Conservation (phyloP, 495 filamentous ascomycete genomes). For the Aspergillus carlsbadensis region DNA sequence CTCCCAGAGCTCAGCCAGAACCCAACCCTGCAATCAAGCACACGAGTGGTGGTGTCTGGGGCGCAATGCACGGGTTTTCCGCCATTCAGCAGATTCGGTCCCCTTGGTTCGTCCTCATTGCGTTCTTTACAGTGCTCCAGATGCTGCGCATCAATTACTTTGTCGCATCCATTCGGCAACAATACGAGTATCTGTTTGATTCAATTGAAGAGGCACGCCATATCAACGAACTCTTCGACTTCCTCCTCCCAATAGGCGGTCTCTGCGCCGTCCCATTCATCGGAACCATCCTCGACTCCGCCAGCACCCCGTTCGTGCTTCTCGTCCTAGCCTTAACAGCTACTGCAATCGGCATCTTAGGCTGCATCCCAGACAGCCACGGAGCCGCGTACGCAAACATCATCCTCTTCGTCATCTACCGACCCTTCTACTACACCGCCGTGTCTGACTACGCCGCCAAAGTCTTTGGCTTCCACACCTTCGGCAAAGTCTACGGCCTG, state of each 20-base stretch:
- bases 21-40: constrained; percentile 21
- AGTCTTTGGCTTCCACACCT: constrained; percentile 94
- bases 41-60: constrained; percentile 73
- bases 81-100: constrained; percentile 72
- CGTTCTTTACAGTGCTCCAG: constrained; percentile 82
- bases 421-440: constrained; percentile 54
- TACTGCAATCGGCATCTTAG: constrained; percentile 75
- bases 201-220: constrained; percentile 55
- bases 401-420: constrained; percentile 66
- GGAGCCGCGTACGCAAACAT: constrained; percentile 78
- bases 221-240: constrained; percentile 85
- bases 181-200: constrained; percentile 78
- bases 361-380: constrained; percentile 63
- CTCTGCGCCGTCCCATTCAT: constrained; percentile 85
- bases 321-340: constrained; percentile 67
- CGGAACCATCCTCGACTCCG: constrained; percentile 76
- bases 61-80: constrained; percentile 75
- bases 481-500: constrained; percentile 93
- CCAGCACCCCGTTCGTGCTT: constrained; percentile 73
- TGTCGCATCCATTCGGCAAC: constrained; percentile 82
- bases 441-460: constrained; percentile 84
- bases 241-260: constrained; percentile 84
- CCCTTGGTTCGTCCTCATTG: constrained; percentile 87
- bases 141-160: constrained; percentile 99
- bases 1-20: not conserved